Percentiles rank a stretch among this genome's conserved stretches.
Evolutionary conservation across 169 alveolate species (phyloP).

Genomic region (Plasmodium adleri): DNA sequence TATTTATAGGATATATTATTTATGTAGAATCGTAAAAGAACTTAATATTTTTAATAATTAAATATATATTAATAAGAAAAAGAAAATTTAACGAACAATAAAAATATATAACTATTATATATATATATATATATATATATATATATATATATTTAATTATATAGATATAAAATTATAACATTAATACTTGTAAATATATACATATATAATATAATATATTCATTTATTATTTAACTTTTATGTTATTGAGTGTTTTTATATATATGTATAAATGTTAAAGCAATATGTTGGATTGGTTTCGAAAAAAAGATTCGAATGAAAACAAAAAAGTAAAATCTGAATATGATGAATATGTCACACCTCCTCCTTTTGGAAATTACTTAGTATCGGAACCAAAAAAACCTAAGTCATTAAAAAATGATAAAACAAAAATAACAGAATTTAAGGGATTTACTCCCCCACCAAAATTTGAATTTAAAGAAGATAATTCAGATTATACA

Average conservation of each 20-base stretch:
- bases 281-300: constrained; percentile 71
- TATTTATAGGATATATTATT: too few relatives aligned
- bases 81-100: too few relatives aligned
- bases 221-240: not conserved
- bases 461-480: constrained; percentile 77
- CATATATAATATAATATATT: not conserved
- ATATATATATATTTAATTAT: constrained; percentile 6
- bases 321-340: constrained; percentile 34
- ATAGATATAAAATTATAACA: constrained; percentile 4
- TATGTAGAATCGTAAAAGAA: too few relatives aligned
- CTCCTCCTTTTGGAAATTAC: constrained; percentile 76
- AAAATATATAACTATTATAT: not conserved
- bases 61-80: too few relatives aligned
- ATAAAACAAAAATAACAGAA: constrained; percentile 28
- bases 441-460: constrained; percentile 76
- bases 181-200: constrained; percentile 2
- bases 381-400: constrained; percentile 59
- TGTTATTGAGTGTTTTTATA: not conserved
- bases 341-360: constrained; percentile 68
- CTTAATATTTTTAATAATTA: too few relatives aligned
- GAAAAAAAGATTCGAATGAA: constrained; percentile 55
- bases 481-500: constrained; percentile 18
- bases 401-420: constrained; percentile 70
- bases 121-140: not conserved
- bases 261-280: constrained; percentile 1